Conservation (phyloP, 768 basidiomycete species). For the Hypholoma fasciculare region DNA sequence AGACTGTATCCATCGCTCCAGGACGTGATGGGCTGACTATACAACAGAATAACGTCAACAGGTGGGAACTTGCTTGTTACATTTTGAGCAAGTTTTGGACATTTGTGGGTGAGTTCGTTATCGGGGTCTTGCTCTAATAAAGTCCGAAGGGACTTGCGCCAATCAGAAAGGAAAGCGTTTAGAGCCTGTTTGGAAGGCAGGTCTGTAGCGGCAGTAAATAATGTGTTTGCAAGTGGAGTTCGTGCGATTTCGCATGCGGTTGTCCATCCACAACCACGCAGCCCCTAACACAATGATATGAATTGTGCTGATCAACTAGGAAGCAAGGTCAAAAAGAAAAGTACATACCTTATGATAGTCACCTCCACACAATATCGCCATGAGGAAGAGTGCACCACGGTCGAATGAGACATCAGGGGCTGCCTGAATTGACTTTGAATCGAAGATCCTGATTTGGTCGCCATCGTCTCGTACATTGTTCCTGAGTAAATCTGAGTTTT, state of each 20-base stretch:
- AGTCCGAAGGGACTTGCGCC: not conserved
- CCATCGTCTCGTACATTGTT: not conserved
- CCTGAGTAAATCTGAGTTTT: not conserved
- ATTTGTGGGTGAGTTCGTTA: not conserved
- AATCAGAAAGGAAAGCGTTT: not conserved
- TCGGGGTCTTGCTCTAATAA: not conserved
- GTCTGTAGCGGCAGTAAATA: not conserved
- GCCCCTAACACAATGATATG: not conserved
- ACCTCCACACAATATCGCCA: constrained; percentile 14
- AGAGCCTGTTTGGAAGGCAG: not conserved
- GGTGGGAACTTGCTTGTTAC: not conserved
- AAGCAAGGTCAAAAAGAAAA: not conserved
- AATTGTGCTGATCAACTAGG: not conserved
- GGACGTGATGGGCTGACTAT: not conserved
- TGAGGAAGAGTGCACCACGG: constrained; percentile 4
- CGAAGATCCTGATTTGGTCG: constrained; percentile 5
- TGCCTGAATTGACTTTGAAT: not conserved
- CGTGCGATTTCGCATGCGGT: not conserved
- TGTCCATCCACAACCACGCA: constrained; percentile 6
- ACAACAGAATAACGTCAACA: not conserved
- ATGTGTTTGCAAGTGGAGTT: not conserved
- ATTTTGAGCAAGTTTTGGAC: not conserved
- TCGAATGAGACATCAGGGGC: not conserved
- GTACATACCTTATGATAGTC: constrained; percentile 11
- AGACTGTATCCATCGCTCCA: not conserved